Base-by-base conservation (phyloP, 2,329 filamentous ascomycete species). In the Hymenoscyphus infarciens region DNA sequence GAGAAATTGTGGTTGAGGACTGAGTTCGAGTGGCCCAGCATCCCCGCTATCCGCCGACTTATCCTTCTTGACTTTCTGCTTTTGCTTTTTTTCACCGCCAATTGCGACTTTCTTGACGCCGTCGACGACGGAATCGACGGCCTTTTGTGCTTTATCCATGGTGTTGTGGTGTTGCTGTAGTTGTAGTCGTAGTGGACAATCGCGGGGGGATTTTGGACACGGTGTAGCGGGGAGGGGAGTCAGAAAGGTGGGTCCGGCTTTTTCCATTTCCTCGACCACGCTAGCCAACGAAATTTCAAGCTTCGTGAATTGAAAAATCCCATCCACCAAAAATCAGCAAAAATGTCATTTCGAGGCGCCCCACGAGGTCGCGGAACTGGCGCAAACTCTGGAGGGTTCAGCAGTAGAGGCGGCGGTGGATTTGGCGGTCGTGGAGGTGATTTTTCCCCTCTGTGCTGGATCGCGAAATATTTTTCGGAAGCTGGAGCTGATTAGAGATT, bases 1-100 rank as follows among this genome's bases (percentile, higher is more conserved):
- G 66, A 98, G 86, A 77, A 90, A 97, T 64, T 88, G 86, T 62
- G 93, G 89, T 22, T 86, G 81, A 31, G 78, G 82, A 69, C 74
- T 76, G 73, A 78, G 75, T 77, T 83, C 80, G 64, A 83, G 74
- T 45, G 79, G 77, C 13, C 77, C 68, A 19, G 64, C 63, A 64
- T 71, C 75, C 70, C 77, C 81, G 55, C 74, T 80, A 61, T 76
- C 75, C 68, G 75, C 81, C 72, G 80, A 81, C 71, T 78, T 78
- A 64, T 82, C 82, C 76, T 86, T 83, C 71, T 80, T 69, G 68
- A 67, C 69, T 75, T 72, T 64, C 27, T 57, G 27, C 71, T 77
- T 76, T 60, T 71, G 69, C 53, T 53, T 45, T 61, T 75, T 71
- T 65, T 73, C 73, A 52, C 75, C 71, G 61, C 79, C 81, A 65